Conservation (phyloP, 75 land plant genomes). For the Pinus tabuliformis region DNA sequence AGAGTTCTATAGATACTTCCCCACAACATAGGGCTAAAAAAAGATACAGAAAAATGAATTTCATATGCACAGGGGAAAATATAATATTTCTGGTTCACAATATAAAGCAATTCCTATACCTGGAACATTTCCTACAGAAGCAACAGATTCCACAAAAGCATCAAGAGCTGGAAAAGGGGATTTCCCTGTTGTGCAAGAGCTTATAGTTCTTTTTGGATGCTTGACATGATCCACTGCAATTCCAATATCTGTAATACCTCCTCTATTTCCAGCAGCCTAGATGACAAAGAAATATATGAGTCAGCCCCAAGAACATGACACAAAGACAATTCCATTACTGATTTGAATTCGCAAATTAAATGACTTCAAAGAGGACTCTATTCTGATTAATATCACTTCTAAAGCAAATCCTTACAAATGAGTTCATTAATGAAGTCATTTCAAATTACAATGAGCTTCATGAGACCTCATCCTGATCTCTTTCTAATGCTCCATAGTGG, state of each 20-base stretch:
- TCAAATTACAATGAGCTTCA: neutral
- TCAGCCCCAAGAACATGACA: neutral
- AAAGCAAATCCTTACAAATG: neutral
- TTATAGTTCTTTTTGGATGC: slow-evolving; percentile 33
- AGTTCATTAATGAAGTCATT: neutral
- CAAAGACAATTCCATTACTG: neutral
- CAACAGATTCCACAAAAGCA: slow-evolving; percentile 76
- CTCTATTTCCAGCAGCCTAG: slow-evolving; percentile 9
- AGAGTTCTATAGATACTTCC: neutral
- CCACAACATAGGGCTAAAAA: too few species aligned
- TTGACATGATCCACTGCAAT: neutral
- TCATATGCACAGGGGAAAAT: neutral
- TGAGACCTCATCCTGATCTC: neutral
- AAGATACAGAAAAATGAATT: neutral
- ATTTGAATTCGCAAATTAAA: neutral
- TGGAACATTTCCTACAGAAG: slow-evolving; percentile 72
- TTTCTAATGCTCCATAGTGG: neutral
- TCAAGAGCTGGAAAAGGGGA: slow-evolving; percentile 92
- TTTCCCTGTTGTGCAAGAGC: slow-evolving; percentile 56
- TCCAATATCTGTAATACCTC: slow-evolving; percentile 8
- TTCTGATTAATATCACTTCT: neutral
- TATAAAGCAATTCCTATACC: slow-evolving; percentile 36
- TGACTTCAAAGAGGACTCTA: neutral
- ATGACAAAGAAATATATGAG: slow-evolving; percentile 3
- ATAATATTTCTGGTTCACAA: neutral